Percentiles rank a stretch among this genome's conserved stretches.
Evolutionary conservation across 148 eudicot genomes (phyloP).

Genomic region (Heliamphora exappendiculata): DNA sequence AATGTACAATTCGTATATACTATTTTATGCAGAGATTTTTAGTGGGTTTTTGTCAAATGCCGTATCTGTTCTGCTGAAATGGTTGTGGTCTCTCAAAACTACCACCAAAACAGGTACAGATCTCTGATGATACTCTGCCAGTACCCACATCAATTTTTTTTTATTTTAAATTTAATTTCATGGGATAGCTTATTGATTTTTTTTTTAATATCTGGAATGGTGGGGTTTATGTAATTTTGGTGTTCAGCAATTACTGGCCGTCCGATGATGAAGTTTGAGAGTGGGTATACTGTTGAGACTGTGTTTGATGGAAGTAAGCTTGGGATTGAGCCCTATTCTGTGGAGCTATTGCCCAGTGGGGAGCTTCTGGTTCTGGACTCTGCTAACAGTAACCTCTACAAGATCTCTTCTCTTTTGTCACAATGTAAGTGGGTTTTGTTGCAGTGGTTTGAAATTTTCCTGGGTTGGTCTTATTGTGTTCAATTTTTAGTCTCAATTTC

Average conservation of each 20-base stretch:
- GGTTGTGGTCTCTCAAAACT: conserved; percentile 79
- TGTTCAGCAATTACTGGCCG: conserved; percentile 66
- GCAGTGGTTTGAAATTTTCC: neutral
- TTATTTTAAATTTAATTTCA: no score
- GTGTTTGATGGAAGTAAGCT: conserved; percentile 99
- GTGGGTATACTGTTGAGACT: conserved; percentile 95
- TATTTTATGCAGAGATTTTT: conserved; percentile 56
- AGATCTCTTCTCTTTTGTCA: conserved; percentile 80
- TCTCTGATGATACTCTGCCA: conserved; percentile 3
- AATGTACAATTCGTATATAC: neutral
- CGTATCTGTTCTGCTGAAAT: conserved; percentile 62
- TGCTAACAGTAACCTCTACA: conserved; percentile 85
- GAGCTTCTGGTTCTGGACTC: conserved; percentile 95
- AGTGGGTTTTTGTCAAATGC: conserved; percentile 71
- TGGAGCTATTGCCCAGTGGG: conserved; percentile 71
- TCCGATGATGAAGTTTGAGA: conserved; percentile 91
- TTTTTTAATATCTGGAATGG: conserved; percentile 4
- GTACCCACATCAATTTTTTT: neutral
- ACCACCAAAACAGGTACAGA: conserved; percentile 72
- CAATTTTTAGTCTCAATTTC: neutral
- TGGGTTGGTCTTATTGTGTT: neutral
- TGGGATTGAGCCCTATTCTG: conserved; percentile 84
- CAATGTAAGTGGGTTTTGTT: conserved; percentile 51
- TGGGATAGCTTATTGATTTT: conserved; percentile 6
- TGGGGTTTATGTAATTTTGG: conserved; percentile 9